phyloP scores from a whole-genome alignment of 768 basidiomycete species.

The Hypholoma sublateritium region DNA sequence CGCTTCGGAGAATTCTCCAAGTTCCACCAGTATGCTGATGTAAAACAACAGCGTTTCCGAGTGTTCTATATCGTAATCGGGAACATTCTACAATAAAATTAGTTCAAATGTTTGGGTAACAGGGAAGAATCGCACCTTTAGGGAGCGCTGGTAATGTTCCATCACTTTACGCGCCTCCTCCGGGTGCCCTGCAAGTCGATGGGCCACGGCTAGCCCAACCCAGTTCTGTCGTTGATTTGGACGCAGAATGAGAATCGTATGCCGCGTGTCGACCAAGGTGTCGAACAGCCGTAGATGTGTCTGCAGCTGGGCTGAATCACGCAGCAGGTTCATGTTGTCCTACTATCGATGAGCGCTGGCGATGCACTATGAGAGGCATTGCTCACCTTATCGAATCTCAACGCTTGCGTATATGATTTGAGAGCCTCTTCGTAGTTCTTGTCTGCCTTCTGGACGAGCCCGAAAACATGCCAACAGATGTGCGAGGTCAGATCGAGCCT shows the following conservation, averaged over 20 bases:
- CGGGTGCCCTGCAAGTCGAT: conserved; percentile 78
- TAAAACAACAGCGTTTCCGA: conserved; percentile 84
- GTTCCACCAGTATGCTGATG: conserved; percentile 68
- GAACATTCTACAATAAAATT: conserved; percentile 54
- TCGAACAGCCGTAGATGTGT: conserved; percentile 84
- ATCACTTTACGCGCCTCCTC: conserved; percentile 70
- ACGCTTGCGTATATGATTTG: conserved; percentile 88
- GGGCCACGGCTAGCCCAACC: conserved; percentile 86
- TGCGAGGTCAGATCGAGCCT: conserved; percentile 82
- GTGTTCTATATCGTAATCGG: conserved; percentile 78
- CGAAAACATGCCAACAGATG: conserved; percentile 98
- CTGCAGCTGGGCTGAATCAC: conserved; percentile 87
- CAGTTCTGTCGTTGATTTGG: conserved; percentile 87
- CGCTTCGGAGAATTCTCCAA: conserved; percentile 61
- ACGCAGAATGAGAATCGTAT: conserved; percentile 74
- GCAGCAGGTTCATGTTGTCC: conserved; percentile 94
- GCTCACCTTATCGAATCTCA: conserved; percentile 85
- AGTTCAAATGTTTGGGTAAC: not conserved
- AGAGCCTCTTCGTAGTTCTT: conserved; percentile 94
- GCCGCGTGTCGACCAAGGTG: conserved; percentile 76
- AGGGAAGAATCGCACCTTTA: conserved; percentile 55
- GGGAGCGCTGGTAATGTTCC: conserved; percentile 64
- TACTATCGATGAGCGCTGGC: conserved; percentile 27
- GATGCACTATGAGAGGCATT: not conserved
- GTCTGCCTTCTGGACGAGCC: conserved; percentile 90